Base-by-base conservation (phyloP, 2,329 filamentous ascomycete genomes). In the Aspergillus cejpii region DNA sequence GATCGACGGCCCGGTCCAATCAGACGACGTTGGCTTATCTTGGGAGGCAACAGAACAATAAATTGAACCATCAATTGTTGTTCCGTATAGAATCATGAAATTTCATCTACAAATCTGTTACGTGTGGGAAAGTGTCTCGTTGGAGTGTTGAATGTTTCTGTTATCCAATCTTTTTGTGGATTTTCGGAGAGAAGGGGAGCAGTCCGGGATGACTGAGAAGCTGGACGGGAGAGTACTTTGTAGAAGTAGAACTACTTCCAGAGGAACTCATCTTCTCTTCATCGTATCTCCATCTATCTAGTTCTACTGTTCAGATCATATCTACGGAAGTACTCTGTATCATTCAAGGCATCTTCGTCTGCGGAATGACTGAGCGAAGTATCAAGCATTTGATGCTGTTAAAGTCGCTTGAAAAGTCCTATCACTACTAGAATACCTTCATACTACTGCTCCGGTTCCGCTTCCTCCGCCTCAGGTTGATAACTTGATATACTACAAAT, bases 351-450 rank as follows among this genome's bases (percentile, higher is more conserved):
- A 11, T 12, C 31, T 19, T 20, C 17, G 7, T 34, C 31, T 8
- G 31, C 31, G 58, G 56, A 53, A 62, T 62, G 60, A 62, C 60
- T 44, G 57, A 58, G 53, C 54, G 53, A 42, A 55, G 59, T 14
- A 59, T 56, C 45, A 50, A 52, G 8, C 52, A 62, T 55, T 53
- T 61, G 37, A 56, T 62, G 36, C 47, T 62, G 43, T 42, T 61
- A 47, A 56, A 62, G 43, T 60, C 57, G 34, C 48, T 62, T n/a
- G 56, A 53, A 19, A 34, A 34, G 15, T 15, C 31, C 4, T 11
- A 19, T 34, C 10, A 15, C 31, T 20, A 3, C 17, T 20, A 10
- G 11, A 19, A 3, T 39, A 51, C 45, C 36, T 46, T 49, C 26
- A 12, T 12, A 14, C 43, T 31, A 39, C 50, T 42, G 36, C 46